These are phyloP conservation scores for Incumbomyces delicatus DNA, from an alignment of 2,329 filamentous ascomycete genomes.

Conservation along the genomic window DNA sequence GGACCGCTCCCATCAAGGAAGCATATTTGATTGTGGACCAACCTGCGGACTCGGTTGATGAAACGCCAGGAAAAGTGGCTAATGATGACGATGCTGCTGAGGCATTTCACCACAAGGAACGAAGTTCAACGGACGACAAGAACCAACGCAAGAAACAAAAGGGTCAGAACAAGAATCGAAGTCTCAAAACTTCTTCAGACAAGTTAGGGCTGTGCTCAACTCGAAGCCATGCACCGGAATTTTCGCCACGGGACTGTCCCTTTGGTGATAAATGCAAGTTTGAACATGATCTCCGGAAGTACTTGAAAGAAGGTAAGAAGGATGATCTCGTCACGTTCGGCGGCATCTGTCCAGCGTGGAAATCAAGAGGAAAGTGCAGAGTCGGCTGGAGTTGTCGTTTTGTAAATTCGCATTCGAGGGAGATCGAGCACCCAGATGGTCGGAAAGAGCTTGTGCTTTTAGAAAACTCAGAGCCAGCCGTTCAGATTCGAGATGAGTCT, in stretches of 20 bases:
- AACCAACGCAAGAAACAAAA: conserved; percentile 53
- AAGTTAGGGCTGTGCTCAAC: conserved; percentile 68
- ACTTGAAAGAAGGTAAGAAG: conserved; percentile 71
- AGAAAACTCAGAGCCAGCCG: conserved; percentile 35
- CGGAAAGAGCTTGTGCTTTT: conserved; percentile 69
- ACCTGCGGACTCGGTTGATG: conserved; percentile 15
- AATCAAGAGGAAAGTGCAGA: conserved; percentile 63
- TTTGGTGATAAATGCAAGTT: conserved; percentile 74
- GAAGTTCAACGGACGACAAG: conserved; percentile 28
- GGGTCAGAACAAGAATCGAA: conserved; percentile 75
- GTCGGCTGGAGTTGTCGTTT: conserved; percentile 94
- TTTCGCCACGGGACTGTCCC: conserved; percentile 64
- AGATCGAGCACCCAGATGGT: conserved; percentile 68
- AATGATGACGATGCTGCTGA: conserved; percentile 51
- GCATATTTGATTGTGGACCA: conserved; percentile 45
- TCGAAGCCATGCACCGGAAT: conserved; percentile 62
- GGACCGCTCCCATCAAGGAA: conserved; percentile 61
- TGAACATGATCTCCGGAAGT: conserved; percentile 75
- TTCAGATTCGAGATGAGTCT: conserved; percentile 8
- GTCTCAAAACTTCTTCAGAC: conserved; percentile 72
- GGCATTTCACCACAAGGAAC: conserved; percentile 39
- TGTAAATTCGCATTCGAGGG: conserved; percentile 73
- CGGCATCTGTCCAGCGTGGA: conserved; percentile 73
- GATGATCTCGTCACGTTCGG: conserved; percentile 67
- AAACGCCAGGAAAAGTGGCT: conserved; percentile 26